These are phyloP conservation scores for Fusarium abutilonis DNA, from an alignment of 2,329 filamentous ascomycete species.

Conservation along the genomic window DNA sequence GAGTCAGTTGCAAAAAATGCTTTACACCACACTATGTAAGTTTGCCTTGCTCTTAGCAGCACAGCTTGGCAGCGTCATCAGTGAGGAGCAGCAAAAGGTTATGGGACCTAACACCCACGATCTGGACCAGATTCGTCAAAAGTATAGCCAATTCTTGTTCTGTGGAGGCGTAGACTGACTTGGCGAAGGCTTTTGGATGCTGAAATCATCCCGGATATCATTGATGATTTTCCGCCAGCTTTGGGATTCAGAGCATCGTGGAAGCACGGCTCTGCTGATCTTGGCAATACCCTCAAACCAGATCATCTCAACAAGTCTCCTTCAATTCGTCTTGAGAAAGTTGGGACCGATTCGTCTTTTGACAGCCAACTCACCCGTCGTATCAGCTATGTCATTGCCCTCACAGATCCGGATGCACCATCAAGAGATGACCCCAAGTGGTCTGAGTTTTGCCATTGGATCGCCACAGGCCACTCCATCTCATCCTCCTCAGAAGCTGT, in stretches of 20 bases:
- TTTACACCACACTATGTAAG: neutral
- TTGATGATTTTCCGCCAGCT: slow-evolving; percentile 35
- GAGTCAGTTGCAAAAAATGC: neutral
- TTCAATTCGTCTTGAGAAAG: neutral
- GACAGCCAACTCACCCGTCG: neutral
- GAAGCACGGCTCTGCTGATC: slow-evolving; percentile 22
- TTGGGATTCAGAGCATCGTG: slow-evolving; percentile 25
- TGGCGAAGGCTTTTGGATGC: slow-evolving; percentile 9
- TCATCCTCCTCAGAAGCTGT: neutral
- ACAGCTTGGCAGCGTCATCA: neutral
- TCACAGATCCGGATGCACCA: slow-evolving; percentile 40
- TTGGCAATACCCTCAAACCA: slow-evolving; percentile 33
- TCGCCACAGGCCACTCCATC: slow-evolving; percentile 7
- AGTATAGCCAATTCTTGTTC: neutral
- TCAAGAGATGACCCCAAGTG: slow-evolving; percentile 37
- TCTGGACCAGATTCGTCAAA: slow-evolving; percentile 16
- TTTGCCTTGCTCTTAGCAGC: neutral
- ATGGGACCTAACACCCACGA: neutral
- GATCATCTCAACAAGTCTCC: slow-evolving; percentile 9
- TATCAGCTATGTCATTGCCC: slow-evolving; percentile 16
- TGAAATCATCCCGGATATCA: slow-evolving; percentile 32
- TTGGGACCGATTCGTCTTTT: neutral
- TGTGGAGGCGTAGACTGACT: accelerated
- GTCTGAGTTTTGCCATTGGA: slow-evolving; percentile 42
- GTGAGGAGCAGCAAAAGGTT: neutral